These are phyloP conservation scores for Carex cristatella DNA, from an alignment of 176 grass and related monocot species.

Conservation along the genomic window DNA sequence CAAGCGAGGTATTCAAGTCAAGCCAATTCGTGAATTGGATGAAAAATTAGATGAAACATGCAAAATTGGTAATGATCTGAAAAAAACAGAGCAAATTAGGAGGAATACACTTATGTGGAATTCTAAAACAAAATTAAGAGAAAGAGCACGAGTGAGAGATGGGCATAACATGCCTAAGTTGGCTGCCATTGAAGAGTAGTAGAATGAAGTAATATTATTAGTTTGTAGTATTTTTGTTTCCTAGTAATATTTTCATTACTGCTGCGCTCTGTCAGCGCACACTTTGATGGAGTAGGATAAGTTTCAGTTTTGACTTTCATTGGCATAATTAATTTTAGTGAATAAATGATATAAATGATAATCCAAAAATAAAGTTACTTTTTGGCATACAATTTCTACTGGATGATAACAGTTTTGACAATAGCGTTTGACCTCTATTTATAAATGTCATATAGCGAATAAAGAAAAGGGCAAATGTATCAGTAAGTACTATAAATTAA, in stretches of 20 bases:
- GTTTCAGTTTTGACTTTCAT: not conserved
- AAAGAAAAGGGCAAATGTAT: too few species aligned
- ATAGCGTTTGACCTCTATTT: too few species aligned
- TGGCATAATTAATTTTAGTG: not conserved
- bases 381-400: too few species aligned
- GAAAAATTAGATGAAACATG: not conserved
- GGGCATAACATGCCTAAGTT: not conserved
- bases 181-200: slow-evolving; percentile 5
- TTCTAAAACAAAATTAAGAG: not conserved
- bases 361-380: too few species aligned
- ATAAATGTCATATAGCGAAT: too few species aligned
- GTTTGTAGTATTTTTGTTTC: not conserved
- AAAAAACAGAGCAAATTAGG: not conserved
- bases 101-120: not conserved
- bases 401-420: too few species aligned
- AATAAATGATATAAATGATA: too few species aligned
- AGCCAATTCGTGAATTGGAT: not conserved
- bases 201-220: not conserved
- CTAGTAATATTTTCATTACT: not conserved
- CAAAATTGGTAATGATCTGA: not conserved
- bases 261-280: too few species aligned
- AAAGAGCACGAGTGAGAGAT: not conserved
- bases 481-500: too few species aligned
- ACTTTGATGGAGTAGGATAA: not conserved
- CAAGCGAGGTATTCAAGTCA: slow-evolving; percentile 10